Percentiles rank a stretch among this genome's conserved stretches.
Evolutionary conservation across 106 monocot genomes (phyloP).

Genomic region (Phalaenopsis aphrodite): DNA sequence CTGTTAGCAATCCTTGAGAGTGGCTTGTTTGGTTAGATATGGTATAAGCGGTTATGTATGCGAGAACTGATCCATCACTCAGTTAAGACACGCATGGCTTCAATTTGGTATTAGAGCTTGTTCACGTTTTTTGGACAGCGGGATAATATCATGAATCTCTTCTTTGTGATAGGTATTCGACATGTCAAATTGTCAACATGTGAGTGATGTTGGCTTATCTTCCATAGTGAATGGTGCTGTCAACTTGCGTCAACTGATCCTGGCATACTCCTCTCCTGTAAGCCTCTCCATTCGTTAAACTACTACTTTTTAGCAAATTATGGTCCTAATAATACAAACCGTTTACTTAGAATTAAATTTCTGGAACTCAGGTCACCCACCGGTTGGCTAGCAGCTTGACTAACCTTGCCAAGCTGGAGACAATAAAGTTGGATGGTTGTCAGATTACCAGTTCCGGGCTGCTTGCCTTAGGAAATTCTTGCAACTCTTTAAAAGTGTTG

Average conservation of each 20-base stretch:
- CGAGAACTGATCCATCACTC: neutral
- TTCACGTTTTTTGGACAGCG: neutral
- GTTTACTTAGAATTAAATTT: neutral
- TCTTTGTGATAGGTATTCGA: slow-evolving; percentile 36
- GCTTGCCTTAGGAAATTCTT: slow-evolving; percentile 35
- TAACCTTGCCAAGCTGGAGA: slow-evolving; percentile 33
- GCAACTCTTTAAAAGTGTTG: slow-evolving; percentile 42
- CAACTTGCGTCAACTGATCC: slow-evolving; percentile 39
- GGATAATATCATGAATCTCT: neutral
- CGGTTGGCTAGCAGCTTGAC: slow-evolving; percentile 31
- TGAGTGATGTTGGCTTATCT: slow-evolving; percentile 39
- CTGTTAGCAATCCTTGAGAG: too few relatives aligned
- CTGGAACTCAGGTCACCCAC: slow-evolving; percentile 38
- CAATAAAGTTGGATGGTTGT: slow-evolving; percentile 59
- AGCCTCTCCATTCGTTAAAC: slow-evolving; percentile 12
- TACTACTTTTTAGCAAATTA: neutral
- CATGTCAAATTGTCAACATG: slow-evolving; percentile 44
- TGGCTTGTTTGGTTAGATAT: too few relatives aligned
- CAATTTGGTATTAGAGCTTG: neutral
- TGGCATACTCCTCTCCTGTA: slow-evolving; percentile 54
- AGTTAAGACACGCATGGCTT: neutral
- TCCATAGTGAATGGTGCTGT: slow-evolving; percentile 24
- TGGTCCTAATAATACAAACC: neutral
- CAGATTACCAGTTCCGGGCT: slow-evolving; percentile 34
- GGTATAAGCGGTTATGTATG: neutral